Percentiles rank a stretch among this genome's conserved stretches.
phyloP scores from a whole-genome alignment of 257 asterid genomes.

The Cinchona pubescens region DNA sequence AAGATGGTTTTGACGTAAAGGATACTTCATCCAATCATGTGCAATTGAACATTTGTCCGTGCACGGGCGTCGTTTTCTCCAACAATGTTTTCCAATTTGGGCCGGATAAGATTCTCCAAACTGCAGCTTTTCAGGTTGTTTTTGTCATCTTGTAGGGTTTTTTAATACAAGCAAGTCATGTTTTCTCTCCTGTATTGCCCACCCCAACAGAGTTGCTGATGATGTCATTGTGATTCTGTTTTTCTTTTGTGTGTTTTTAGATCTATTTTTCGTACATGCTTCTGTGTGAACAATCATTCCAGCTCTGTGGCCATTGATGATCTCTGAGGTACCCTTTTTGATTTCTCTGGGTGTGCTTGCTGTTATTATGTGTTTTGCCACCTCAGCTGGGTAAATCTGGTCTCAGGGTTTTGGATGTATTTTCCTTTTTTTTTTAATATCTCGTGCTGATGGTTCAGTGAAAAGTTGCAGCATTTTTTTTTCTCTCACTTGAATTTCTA shows the following conservation, averaged over 20 bases:
- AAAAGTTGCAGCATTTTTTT: too few relatives aligned
- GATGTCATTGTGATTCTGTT: neutral
- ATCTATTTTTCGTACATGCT: neutral
- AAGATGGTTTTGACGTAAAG: too few relatives aligned
- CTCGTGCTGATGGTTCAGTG: too few relatives aligned
- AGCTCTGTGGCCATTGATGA: neutral
- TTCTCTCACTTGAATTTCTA: too few relatives aligned
- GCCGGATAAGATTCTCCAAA: conserved; percentile 75
- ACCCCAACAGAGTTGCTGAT: neutral
- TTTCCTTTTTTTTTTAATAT: too few relatives aligned
- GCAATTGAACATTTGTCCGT: conserved; percentile 54
- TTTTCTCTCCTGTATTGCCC: neutral
- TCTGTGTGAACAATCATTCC: neutral
- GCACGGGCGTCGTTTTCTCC: conserved; percentile 74
- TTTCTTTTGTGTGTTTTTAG: neutral
- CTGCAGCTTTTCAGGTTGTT: conserved; percentile 91
- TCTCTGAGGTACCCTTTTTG: too few relatives aligned
- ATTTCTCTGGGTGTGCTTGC: too few relatives aligned
- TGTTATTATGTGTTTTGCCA: too few relatives aligned
- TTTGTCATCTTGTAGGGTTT: neutral
- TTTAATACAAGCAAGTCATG: neutral
- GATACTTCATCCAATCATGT: conserved; percentile 48
- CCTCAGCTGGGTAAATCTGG: too few relatives aligned
- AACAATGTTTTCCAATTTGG: conserved; percentile 83
- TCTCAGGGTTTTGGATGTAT: too few relatives aligned